Evolutionary conservation across 2,329 filamentous ascomycete genomes (phyloP).

Genomic region (Aspergillus costaricaensis): DNA sequence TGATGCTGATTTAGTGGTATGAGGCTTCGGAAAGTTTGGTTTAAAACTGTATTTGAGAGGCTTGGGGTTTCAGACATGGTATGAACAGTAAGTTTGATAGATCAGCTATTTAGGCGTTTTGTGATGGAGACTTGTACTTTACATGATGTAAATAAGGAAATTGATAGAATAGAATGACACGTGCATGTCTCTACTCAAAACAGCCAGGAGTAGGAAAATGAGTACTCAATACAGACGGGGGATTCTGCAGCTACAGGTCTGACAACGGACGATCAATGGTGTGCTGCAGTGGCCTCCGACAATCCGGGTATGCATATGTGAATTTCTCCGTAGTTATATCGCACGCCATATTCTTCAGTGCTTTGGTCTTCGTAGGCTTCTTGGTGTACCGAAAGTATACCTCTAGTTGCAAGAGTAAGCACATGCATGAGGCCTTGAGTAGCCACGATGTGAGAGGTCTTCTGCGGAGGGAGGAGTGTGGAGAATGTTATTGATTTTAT

Average conservation of each 20-base stretch:
- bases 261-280: not conserved
- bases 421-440: conserved; percentile 77
- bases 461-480: conserved; percentile 62
- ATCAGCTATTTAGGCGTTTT: not conserved
- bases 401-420: conserved; percentile 69
- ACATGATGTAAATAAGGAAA: not conserved
- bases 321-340: conserved; percentile 34
- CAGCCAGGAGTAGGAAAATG: not conserved
- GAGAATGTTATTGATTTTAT: conserved; percentile 61
- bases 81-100: not conserved
- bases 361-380: conserved; percentile 42
- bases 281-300: not conserved
- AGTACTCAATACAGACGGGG: not conserved
- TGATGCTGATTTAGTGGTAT: not conserved
- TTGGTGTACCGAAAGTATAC: conserved; percentile 65
- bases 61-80: not conserved
- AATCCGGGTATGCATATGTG: conserved; percentile 23
- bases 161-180: not conserved
- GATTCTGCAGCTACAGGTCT: not conserved
- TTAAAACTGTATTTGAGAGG: not conserved
- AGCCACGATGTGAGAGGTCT: conserved; percentile 61
- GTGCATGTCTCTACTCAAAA: not conserved
- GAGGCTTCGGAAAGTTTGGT: not conserved
- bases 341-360: conserved; percentile 19
- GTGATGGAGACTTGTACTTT: not conserved